Conservation (phyloP, 2,329 filamentous ascomycete species). For the Rugonectria rugulosa region DNA sequence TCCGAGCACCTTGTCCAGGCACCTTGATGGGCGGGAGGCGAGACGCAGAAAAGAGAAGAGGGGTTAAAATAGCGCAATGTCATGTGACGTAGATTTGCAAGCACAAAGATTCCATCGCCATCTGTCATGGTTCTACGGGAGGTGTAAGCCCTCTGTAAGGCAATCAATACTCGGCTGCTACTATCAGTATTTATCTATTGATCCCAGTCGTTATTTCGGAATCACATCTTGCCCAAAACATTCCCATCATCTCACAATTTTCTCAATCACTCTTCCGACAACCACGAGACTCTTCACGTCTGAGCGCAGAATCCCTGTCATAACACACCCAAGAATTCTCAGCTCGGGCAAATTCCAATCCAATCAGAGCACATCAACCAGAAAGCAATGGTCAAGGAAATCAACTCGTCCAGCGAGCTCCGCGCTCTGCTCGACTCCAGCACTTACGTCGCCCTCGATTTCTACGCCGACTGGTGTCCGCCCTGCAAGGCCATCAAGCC, state of each 20-base stretch:
- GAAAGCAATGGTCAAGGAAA: conserved; percentile 40
- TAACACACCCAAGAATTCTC: background rate
- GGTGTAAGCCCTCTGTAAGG: conserved; percentile 21
- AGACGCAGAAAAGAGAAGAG: too few relatives aligned
- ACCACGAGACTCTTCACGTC: background rate
- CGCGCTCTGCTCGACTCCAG: conserved; percentile 47
- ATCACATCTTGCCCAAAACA: too few relatives aligned
- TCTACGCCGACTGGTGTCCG: conserved; percentile 60
- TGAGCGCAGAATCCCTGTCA: background rate
- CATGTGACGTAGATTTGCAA: conserved; percentile 35
- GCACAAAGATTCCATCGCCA: conserved; percentile 28
- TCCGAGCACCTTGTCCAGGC: too few relatives aligned
- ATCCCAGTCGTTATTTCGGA: too few relatives aligned
- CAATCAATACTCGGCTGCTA: conserved; percentile 1
- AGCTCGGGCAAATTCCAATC: background rate
- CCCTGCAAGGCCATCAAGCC: conserved; percentile 59
- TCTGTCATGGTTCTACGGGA: conserved; percentile 24
- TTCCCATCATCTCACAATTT: background rate
- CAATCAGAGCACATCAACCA: conserved; percentile 1
- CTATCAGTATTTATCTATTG: too few relatives aligned
- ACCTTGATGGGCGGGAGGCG: too few relatives aligned
- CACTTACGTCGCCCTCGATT: conserved; percentile 56
- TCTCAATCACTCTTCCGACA: background rate
- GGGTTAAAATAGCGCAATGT: conserved; percentile 32
- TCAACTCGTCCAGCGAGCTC: conserved; percentile 44